Evolutionary conservation across 805 yeast species (phyloP), one percentile per base, ranked within the genome.

Genomic region (Lachancea sp.): DNA sequence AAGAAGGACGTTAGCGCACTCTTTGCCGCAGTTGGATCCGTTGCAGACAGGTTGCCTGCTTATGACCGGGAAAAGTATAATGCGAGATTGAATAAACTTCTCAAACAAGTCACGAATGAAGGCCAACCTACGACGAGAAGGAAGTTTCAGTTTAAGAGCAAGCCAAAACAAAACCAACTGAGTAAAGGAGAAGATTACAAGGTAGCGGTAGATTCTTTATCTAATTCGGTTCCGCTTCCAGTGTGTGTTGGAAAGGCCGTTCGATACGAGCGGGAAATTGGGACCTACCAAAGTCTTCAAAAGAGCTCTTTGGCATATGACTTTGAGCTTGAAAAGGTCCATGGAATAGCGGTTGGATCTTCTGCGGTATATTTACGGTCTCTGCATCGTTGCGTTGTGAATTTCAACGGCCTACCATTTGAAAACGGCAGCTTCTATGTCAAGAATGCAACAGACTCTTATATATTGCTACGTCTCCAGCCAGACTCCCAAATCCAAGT

Each of bases 371-470:
- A 46, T 5, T 34, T 57, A 3, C 45, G 46, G 29, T 42, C 47
- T 21, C 34, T 51, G 8, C 15, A 39, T 13, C 28, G 44, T 3
- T 45, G 52, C 8, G 29, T 45, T 2, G 36, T 59, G 3, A 38
- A 42, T 11, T 23, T 55, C 26, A 34, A 44, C 3, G 28, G 40
- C 4, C 5, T 52, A 9, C 52, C 52, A 7, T 58, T 54, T 31
- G 17, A 34, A 11, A 41, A 36, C 9, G 62, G 64, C 11, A 58
- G 59, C 34, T 35, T 60, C 6, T 45, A 48, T 28, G 37, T 60
- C 8, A 49, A 47, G 4, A 44, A 52, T 24, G 48, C 53, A 19
- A 15, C 16, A 7, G 34, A 53, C 32, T 45, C 50, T n/a, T 28
- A 45, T 13, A 42, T 54, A 1, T 3, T 46, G 2, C 19, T 48